Evolutionary conservation across 805 yeast genomes (phyloP), one percentile per base, ranked within the genome.

Genomic region (Helenozyma baotianmanensis): DNA sequence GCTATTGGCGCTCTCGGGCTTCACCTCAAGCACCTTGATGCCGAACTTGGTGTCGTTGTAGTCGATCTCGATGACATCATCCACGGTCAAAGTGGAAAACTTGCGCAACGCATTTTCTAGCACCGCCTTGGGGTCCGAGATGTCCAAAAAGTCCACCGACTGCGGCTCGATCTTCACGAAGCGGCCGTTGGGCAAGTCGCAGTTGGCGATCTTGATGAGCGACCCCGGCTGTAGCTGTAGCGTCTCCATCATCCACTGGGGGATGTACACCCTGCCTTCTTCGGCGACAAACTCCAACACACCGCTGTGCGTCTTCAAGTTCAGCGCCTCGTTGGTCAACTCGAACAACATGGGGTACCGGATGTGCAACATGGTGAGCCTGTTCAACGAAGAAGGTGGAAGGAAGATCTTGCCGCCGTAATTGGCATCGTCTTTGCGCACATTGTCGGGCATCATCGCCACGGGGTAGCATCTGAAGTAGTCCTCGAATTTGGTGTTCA

Each of bases 91-190:
- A 0, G 97, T 86, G 9, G 96, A 81, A 53, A 92, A 92, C 53
- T 84, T 84, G 42, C 97, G 70, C 47, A 92, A 68, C 0, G 89
- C 95, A 51, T 86, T 89, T 58, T 92, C 99, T 42, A 92, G 62
- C 3, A 92, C 98, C 0, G 98, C 97, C 54, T 88, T 88, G 11
- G 97, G 98, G 53, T 92, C 97, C 2, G 89, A 74, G 6, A 92
- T 92, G 30, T 92, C 97, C 38, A 92, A 68, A 50, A 92, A 92
- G 47, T 88, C 96, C 2, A 80, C 89, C 7, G 92, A 80, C 56
- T 92, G 99, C 1, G 99, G 98, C 60, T 92, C 96, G 33, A 92
- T 74, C 58, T 87, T 89, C 18, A 90, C 96, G 62, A 86, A 92
- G 18, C 70, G 68, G 7, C 98, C 99, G 44, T 80, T 71, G 9